Evolutionary conservation across 2,329 filamentous ascomycete species (phyloP), one percentile per base, ranked within the genome.

Genomic region (Aspergillus ochraceus): DNA sequence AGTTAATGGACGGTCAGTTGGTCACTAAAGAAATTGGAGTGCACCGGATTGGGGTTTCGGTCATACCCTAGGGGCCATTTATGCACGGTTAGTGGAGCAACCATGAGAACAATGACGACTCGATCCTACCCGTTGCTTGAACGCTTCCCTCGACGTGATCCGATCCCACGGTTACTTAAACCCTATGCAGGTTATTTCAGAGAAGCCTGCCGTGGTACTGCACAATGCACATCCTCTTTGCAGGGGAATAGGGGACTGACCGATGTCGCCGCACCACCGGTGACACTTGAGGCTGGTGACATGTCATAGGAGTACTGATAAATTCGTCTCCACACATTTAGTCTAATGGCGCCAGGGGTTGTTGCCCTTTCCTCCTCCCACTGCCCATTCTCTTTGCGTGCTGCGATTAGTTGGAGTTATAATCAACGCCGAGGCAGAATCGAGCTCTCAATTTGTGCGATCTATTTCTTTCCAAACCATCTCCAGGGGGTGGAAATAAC

Each of bases 81-180:
- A 50, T 50, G 54, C 54, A 51, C 29, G 4, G 54, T 56, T 24
- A 51, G 19, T 56, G 46, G 54, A 17, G 36, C 4, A 42, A 6
- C 36, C 36, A n/a, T 42, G 14, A 30, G 49, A n/a, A n/a, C 17
- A 42, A 56, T 50, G 45, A 50, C 54, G 54, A 56, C 46, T 30
- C 36, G 52, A 55, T 26, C 45, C 26, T 42, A 36, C 32, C 32
- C 32, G 5, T 36, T 14, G 32, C 32, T 10, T 30, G 36, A 36
- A 36, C 26, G 11, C 20, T 36, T 19, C 49, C 17, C 30, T 59
- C 52, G 30, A 49, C 9, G 46, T n/a, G 17, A 29, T 50, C 22
- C 12, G 12, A 36, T 30, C 22, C 54, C 54, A 56, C 24, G 20
- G 54, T 42, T 30, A 22, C 8, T 5, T 17, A 24, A 56, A 56